phyloP scores from a whole-genome alignment of 352 stramenopile species.

The Globisporangium echinulatum region DNA sequence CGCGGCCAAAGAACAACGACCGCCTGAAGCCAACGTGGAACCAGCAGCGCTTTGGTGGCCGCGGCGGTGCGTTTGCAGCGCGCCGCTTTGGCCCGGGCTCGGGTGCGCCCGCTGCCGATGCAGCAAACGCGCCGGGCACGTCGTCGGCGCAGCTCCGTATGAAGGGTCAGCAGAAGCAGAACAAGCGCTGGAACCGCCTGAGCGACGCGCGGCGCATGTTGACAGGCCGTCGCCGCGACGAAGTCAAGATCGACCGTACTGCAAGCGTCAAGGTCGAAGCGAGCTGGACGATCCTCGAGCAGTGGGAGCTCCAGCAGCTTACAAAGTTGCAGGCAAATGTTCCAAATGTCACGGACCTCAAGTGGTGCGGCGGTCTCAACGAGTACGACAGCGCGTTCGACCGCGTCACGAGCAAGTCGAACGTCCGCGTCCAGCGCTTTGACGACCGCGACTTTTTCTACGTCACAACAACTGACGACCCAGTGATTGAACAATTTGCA shows the following conservation, averaged over 20 bases:
- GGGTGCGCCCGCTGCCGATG: conserved; percentile 18
- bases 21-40: conserved; percentile 79
- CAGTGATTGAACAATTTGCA: conserved; percentile 92
- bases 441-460: conserved; percentile 95
- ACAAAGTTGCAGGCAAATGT: conserved; percentile 92
- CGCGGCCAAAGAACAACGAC: conserved; percentile 69
- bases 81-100: conserved; percentile 16
- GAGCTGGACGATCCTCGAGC: conserved; percentile 92
- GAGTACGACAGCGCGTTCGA: conserved; percentile 95
- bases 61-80: conserved; percentile 35
- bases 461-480: conserved; percentile 96
- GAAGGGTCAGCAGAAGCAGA: conserved; percentile 84
- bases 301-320: conserved; percentile 95
- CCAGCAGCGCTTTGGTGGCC: conserved; percentile 75
- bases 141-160: conserved; percentile 62
- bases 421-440: conserved; percentile 69
- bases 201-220: conserved; percentile 73
- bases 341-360: conserved; percentile 83
- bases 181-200: conserved; percentile 79
- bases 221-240: conserved; percentile 53
- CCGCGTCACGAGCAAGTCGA: conserved; percentile 85
- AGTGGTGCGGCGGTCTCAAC: conserved; percentile 93
- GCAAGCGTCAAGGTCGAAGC: conserved; percentile 88
- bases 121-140: conserved; percentile 26
- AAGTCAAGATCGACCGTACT: conserved; percentile 75